Evolutionary conservation across 2,329 filamentous ascomycete species (phyloP).

Genomic region (Apiospora koreana): DNA sequence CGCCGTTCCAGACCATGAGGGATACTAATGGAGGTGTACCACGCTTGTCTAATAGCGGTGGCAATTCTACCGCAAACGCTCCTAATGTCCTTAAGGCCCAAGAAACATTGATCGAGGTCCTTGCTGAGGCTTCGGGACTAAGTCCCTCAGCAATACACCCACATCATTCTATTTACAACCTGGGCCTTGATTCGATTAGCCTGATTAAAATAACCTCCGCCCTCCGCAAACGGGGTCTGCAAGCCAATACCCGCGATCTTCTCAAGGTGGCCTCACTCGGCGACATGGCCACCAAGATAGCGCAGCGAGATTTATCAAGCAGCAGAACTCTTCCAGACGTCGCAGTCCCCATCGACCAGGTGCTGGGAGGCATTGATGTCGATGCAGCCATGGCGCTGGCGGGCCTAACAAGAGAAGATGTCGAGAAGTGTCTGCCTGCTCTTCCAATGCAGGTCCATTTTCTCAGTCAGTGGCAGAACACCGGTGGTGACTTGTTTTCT

Average conservation of each 20-base stretch:
- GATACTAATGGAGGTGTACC: neutral
- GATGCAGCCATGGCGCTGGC: slow-evolving; percentile 37
- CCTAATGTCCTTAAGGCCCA: neutral
- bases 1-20: slow-evolving; percentile 36
- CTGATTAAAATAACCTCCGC: slow-evolving; percentile 80
- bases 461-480: slow-evolving; percentile 74
- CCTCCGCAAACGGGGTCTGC: slow-evolving; percentile 63
- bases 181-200: slow-evolving; percentile 90
- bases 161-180: slow-evolving; percentile 72
- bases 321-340: too few species aligned
- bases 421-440: slow-evolving; percentile 65
- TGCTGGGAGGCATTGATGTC: slow-evolving; percentile 40
- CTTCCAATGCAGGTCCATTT: slow-evolving; percentile 81
- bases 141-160: slow-evolving; percentile 58
- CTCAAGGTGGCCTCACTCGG: slow-evolving; percentile 64
- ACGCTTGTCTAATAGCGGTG: neutral
- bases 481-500: slow-evolving; percentile 68
- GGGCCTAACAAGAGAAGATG: slow-evolving; percentile 42
- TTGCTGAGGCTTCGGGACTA: slow-evolving; percentile 62
- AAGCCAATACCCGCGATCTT: slow-evolving; percentile 70
- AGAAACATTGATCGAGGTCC: slow-evolving; percentile 44
- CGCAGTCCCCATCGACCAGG: slow-evolving; percentile 3
- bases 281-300: slow-evolving; percentile 54
- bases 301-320: neutral
- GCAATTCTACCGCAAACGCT: neutral